phyloP scores from a whole-genome alignment of 202 grass and related monocot species.

The Hordeum pubiflorum region DNA sequence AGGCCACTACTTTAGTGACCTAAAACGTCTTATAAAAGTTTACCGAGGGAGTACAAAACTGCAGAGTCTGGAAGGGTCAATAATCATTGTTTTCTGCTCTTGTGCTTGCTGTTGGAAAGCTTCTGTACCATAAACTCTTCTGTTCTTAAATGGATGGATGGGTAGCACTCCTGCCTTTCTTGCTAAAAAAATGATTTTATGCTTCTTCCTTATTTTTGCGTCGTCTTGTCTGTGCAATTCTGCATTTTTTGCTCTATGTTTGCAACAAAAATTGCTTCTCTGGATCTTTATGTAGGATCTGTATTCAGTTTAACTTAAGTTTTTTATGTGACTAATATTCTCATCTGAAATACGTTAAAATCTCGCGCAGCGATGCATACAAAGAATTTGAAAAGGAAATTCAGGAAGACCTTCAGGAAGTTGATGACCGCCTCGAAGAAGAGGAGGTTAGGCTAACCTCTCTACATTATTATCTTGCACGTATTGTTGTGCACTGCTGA shows the following conservation, averaged over 20 bases:
- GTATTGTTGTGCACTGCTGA: conserved; percentile 18
- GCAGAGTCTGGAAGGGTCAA: too few species aligned
- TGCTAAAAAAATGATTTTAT: not conserved
- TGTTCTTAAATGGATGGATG: not conserved
- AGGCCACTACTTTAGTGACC: too few species aligned
- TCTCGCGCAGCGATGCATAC: conserved; percentile 54
- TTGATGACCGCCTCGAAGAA: conserved; percentile 93
- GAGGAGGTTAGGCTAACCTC: conserved; percentile 61
- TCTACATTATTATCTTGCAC: not conserved
- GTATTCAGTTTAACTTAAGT: not conserved
- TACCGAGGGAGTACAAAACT: too few species aligned
- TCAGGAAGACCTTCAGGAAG: conserved; percentile 73
- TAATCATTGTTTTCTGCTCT: not conserved
- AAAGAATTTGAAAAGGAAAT: conserved; percentile 99
- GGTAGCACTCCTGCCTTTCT: not conserved
- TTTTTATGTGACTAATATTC: conserved; percentile 6
- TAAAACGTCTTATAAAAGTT: too few species aligned
- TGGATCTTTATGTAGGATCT: not conserved
- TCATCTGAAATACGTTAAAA: conserved; percentile 19
- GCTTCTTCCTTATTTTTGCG: not conserved
- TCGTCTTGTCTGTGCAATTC: not conserved
- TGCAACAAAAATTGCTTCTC: not conserved
- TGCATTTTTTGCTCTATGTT: not conserved
- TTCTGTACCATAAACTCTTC: not conserved
- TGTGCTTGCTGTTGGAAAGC: not conserved